Evolutionary conservation across 1,284 basidiomycete species (phyloP), one percentile per base, ranked within the genome.

Genomic region (Taiwanofungus camphoratus): DNA sequence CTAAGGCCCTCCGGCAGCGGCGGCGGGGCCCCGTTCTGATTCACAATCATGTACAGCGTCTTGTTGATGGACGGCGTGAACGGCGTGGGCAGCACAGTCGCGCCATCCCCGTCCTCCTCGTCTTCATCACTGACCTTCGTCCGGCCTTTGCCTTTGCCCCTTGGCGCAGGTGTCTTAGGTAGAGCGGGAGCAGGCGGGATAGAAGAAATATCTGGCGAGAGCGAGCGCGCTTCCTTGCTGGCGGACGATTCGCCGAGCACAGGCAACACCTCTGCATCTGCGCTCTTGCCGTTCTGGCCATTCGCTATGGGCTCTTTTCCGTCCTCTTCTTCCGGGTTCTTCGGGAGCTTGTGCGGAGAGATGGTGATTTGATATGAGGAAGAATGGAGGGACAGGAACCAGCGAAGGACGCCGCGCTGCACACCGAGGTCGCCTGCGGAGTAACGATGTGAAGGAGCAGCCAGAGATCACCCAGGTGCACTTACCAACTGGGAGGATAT

Each of bases 401-500:
- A 92, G 30, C 80, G 73, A 35, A 87, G 62, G 3, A 92, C 54
- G 13, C 89, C 88, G 35, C 87, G 79, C 57, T 91, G 88, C 2
- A 89, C 79, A 11, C 89, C 89, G 12, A 92, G 70, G 54, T 92
- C 90, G 16, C 87, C 87, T 81, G 56, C 5, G 30, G 30, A 16
- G 36, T 19, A n/a, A n/a, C 29, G 35, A 26, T 45, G 18, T 37
- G 31, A 5, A 43, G 20, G 3, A 34, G 32, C 19, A 46, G 43
- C 33, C n/a, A n/a, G n/a, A n/a, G n/a, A n/a, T n/a, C n/a, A n/a
- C n/a, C n/a, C n/a, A 38, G 43, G 18, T 50, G 70, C 50, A 57
- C 77, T 53, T 51, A 79, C 82, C 82, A 38, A 87, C 79, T 30
- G 88, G 87, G 2, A 92, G 70, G 37, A 93, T 84, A 61, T 94